Percentiles rank a stretch among this genome's conserved stretches.
Evolutionary conservation across 805 yeast species (phyloP).

Genomic region (Debaryomyces prosopidis): DNA sequence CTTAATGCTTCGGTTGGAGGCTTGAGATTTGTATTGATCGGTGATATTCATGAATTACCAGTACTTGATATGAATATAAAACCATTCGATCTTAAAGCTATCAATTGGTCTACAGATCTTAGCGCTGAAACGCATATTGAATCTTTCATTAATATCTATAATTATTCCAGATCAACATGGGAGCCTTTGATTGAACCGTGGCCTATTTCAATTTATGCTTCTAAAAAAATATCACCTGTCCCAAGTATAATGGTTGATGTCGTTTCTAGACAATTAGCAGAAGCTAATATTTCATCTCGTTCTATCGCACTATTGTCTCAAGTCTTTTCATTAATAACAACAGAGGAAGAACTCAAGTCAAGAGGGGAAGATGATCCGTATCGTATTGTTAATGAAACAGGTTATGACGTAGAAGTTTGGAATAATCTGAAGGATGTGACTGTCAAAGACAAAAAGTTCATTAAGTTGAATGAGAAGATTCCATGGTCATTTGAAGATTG

Average conservation of each 20-base stretch:
- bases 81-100: conserved; percentile 66
- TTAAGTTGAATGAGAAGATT: conserved; percentile 50
- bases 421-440: conserved; percentile 43
- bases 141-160: conserved; percentile 73
- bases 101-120: conserved; percentile 85
- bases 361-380: conserved; percentile 85
- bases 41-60: conserved; percentile 90
- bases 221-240: conserved; percentile 47
- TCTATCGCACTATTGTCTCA: conserved; percentile 77
- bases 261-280: conserved; percentile 74
- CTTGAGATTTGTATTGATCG: conserved; percentile 76
- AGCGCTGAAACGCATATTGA: conserved; percentile 67
- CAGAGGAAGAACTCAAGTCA: conserved; percentile 54
- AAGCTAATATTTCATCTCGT: conserved; percentile 77
- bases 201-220: conserved; percentile 72
- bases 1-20: conserved; percentile 71
- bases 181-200: conserved; percentile 92
- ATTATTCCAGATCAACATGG: conserved; percentile 90
- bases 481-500: conserved; percentile 97
- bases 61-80: conserved; percentile 73
- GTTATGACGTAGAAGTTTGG: conserved; percentile 81
- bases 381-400: conserved; percentile 79
- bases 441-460: conserved; percentile 23
- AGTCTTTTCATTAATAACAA: conserved; percentile 57
- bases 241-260: conserved; percentile 62